These are phyloP conservation scores for Schoenoplectus triqueter DNA, from an alignment of 202 grass and related monocot genomes.

Conservation along the genomic window DNA sequence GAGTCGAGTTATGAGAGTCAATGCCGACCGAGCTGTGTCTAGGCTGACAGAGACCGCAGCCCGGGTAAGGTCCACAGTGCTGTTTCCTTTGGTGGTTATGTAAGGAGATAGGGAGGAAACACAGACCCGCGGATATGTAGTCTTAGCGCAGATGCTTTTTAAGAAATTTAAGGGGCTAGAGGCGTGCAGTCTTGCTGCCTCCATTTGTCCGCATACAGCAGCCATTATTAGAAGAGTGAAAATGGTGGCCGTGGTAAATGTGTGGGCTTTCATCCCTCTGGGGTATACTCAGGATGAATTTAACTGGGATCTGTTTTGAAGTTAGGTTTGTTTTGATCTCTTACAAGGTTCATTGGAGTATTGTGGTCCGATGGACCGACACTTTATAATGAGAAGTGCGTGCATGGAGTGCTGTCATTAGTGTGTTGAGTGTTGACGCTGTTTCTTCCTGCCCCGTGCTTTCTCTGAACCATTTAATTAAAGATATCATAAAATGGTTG, in stretches of 20 bases:
- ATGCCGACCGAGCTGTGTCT: neutral
- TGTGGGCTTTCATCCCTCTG: constrained; percentile 3
- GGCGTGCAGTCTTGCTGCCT: neutral
- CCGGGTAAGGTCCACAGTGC: neutral
- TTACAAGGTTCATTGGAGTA: neutral
- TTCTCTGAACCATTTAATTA: neutral
- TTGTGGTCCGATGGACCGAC: neutral
- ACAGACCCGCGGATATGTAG: constrained; percentile 22
- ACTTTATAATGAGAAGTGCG: constrained; percentile 9
- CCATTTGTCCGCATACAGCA: neutral
- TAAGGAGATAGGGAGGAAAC: constrained; percentile 29
- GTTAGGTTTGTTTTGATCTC: neutral
- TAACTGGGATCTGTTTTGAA: too few relatives aligned
- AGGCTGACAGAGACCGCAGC: constrained; percentile 38
- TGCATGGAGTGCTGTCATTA: constrained; percentile 9
- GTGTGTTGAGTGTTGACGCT: neutral
- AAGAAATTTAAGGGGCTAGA: constrained; percentile 5
- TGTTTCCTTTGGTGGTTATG: constrained; percentile 19
- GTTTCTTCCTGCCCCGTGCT: neutral
- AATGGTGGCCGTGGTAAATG: constrained; percentile 9
- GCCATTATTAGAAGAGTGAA: neutral
- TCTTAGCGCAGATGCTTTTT: neutral
- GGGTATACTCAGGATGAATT: neutral
- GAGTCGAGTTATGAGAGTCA: neutral
- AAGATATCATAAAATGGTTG: neutral